Conservation (phyloP, 805 yeast species). For the Candida pseudoglaebosa region DNA sequence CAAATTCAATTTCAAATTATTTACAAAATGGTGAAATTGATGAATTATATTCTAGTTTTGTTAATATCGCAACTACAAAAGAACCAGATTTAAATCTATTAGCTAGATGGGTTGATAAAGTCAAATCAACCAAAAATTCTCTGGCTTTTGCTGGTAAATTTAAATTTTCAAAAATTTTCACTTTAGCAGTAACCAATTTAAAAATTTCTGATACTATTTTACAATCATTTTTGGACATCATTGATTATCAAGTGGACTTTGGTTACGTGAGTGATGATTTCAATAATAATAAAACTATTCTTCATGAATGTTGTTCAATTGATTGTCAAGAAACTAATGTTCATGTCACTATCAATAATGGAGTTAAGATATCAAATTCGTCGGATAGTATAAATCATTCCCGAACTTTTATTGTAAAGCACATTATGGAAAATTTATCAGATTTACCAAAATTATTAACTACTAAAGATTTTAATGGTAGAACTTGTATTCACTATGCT, state of each 20-base stretch:
- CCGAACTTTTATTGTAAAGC: conserved; percentile 32
- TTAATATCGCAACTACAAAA: conserved; percentile 45
- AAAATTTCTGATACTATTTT: conserved; percentile 62
- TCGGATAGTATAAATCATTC: conserved; percentile 36
- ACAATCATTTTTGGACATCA: conserved; percentile 44
- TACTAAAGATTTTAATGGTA: conserved; percentile 61
- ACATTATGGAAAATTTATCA: conserved; percentile 23
- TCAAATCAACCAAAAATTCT: conserved; percentile 14
- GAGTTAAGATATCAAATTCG: conserved; percentile 37
- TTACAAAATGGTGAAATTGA: conserved; percentile 50
- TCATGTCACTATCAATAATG: conserved; percentile 39
- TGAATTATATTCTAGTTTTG: conserved; percentile 68
- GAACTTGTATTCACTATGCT: conserved; percentile 86
- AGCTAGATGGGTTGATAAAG: conserved; percentile 38
- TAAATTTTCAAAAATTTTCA: conserved; percentile 65
- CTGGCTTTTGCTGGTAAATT: conserved; percentile 14
- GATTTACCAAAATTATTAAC: conserved; percentile 21
- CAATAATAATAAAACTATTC: conserved; percentile 55
- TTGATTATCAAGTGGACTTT: conserved; percentile 52
- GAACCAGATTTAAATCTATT: conserved; percentile 35
- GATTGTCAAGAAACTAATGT: conserved; percentile 33
- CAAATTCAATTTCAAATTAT: conserved; percentile 9
- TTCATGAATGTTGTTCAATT: conserved; percentile 63
- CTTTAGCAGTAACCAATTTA: conserved; percentile 60
- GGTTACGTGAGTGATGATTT: conserved; percentile 59